phyloP scores from a whole-genome alignment of 2,329 filamentous ascomycete species.

The Aspergillus sp. region DNA sequence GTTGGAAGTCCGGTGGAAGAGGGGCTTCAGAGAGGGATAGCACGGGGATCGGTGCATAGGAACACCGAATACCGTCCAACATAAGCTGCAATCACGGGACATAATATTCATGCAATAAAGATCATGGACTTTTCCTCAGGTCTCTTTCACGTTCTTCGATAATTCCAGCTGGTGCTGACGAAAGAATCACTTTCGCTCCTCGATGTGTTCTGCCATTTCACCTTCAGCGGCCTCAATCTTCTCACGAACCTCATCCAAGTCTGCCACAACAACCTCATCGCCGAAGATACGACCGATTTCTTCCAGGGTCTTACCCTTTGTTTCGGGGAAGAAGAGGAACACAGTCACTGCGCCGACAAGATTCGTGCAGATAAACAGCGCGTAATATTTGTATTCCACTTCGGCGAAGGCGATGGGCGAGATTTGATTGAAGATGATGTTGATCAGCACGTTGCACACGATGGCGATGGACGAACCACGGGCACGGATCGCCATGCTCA shows the following conservation, averaged over 20 bases:
- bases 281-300: slow-evolving; percentile 25
- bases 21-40: too few relatives aligned
- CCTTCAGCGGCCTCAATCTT: slow-evolving; percentile 5
- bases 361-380: slow-evolving; percentile 35
- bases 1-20: too few relatives aligned
- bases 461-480: slow-evolving; percentile 24
- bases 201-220: too few relatives aligned
- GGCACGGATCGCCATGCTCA: slow-evolving; percentile 27
- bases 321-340: slow-evolving; percentile 21
- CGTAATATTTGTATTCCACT: slow-evolving; percentile 40
- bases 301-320: slow-evolving; percentile 23
- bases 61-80: too few relatives aligned
- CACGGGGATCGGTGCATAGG: too few relatives aligned
- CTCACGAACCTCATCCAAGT: slow-evolving; percentile 4
- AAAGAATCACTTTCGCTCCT: too few relatives aligned
- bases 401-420: slow-evolving; percentile 34
- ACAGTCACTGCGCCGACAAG: slow-evolving; percentile 10
- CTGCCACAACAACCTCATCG: slow-evolving; percentile 14
- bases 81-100: too few relatives aligned
- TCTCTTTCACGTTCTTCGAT: too few relatives aligned
- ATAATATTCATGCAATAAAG: too few relatives aligned
- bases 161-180: too few relatives aligned
- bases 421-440: slow-evolving; percentile 30
- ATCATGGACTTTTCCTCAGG: too few relatives aligned
- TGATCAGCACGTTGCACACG: slow-evolving; percentile 27